phyloP scores from a whole-genome alignment of 1,139 yeast species.

The Taphrina wiesneri region DNA sequence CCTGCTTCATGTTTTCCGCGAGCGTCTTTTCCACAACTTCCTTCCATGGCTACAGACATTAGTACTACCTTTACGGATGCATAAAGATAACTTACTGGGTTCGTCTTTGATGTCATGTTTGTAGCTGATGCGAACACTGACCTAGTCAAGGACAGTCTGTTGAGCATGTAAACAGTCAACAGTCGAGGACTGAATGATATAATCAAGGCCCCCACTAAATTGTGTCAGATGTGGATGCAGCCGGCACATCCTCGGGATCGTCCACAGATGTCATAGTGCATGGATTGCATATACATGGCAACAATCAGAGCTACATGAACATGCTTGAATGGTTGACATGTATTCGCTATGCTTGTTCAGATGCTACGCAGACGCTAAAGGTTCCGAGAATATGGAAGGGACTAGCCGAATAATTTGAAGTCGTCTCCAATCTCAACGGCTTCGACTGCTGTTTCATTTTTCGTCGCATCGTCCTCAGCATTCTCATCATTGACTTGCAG shows the following conservation, averaged over 20 bases:
- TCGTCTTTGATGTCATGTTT: background rate
- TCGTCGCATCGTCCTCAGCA: background rate
- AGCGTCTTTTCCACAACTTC: constrained; percentile 9
- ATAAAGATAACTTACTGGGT: background rate
- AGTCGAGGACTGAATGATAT: constrained; percentile 1
- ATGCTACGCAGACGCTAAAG: constrained; percentile 15
- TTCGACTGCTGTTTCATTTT: background rate
- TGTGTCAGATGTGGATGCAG: background rate
- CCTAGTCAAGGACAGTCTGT: background rate
- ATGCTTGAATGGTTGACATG: background rate
- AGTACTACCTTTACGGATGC: background rate
- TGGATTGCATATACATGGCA: no score
- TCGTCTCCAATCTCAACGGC: constrained; percentile 25
- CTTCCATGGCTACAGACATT: constrained; percentile 22
- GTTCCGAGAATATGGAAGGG: background rate
- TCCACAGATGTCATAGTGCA: background rate
- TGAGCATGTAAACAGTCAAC: background rate
- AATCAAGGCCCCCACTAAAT: background rate
- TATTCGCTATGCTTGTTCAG: background rate
- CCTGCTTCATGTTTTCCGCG: constrained; percentile 30
- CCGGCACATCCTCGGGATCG: background rate
- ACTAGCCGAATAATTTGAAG: constrained; percentile 23
- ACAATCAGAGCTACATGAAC: background rate
- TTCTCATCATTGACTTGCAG: constrained; percentile 22
- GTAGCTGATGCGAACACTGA: background rate